These are phyloP conservation scores for Pythium plurisporium DNA, from an alignment of 352 stramenopile genomes.

Conservation along the genomic window DNA sequence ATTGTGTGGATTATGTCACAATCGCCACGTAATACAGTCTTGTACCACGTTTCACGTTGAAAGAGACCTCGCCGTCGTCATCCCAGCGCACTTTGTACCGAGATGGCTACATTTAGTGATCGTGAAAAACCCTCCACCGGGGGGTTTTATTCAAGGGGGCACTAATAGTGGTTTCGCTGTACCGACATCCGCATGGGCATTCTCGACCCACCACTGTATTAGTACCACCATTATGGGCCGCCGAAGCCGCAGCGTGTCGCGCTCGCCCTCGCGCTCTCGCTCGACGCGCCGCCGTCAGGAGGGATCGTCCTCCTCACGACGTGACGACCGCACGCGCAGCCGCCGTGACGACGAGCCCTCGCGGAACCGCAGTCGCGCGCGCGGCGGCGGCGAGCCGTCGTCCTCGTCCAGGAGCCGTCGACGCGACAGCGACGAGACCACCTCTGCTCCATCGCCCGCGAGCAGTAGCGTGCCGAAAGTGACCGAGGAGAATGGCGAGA, in stretches of 20 bases:
- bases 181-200: no score
- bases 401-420: constrained; percentile 19
- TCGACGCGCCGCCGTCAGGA: constrained; percentile 4
- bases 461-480: constrained; percentile 18
- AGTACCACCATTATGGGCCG: constrained; percentile 13
- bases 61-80: no score
- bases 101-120: no score
- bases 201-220: no score
- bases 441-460: constrained; percentile 11
- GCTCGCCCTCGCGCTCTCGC: constrained; percentile 6
- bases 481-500: constrained; percentile 71
- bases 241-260: constrained; percentile 13
- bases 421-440: constrained; percentile 24
- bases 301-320: constrained; percentile 1
- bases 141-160: no score
- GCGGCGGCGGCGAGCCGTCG: no score
- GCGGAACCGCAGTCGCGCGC: constrained; percentile 10
- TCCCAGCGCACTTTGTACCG: no score
- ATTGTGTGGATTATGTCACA: no score
- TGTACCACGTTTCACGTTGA: no score
- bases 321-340: neutral
- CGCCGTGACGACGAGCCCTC: neutral
- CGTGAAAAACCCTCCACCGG: no score
- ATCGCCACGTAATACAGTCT: no score
- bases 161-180: no score